These are phyloP conservation scores for Mucor circinelloides DNA, from an alignment of 371 early-diverging fungal species.

Conservation along the genomic window DNA sequence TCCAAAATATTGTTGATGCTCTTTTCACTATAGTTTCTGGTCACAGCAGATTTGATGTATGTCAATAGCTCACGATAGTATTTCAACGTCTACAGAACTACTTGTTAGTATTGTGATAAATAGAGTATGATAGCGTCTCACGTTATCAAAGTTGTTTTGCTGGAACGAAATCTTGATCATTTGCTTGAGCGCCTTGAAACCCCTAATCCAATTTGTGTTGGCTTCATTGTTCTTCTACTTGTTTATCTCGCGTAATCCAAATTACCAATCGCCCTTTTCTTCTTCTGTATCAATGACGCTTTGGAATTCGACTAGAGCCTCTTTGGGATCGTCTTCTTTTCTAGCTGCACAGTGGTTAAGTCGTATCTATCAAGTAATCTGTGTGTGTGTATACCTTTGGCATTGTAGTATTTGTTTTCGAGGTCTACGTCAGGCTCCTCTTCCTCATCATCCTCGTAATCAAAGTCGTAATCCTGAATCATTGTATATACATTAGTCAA, in stretches of 20 bases:
- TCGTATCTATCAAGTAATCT: neutral
- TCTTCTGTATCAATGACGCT: constrained; percentile 81
- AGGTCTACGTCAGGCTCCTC: constrained; percentile 86
- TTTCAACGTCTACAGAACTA: constrained; percentile 60
- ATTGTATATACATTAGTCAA: neutral
- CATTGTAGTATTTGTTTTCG: constrained; percentile 95
- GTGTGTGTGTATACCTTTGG: constrained; percentile 81
- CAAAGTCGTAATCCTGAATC: constrained; percentile 82
- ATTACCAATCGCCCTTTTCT: constrained; percentile 84
- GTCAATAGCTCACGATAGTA: constrained; percentile 80
- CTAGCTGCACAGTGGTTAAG: constrained; percentile 36
- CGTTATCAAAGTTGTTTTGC: constrained; percentile 65
- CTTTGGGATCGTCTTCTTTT: constrained; percentile 84
- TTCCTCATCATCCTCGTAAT: constrained; percentile 86
- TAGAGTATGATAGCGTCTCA: constrained; percentile 21
- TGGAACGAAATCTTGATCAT: constrained; percentile 87
- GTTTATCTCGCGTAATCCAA: neutral
- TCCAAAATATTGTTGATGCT: constrained; percentile 95
- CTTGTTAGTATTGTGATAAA: neutral
- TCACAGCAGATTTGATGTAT: constrained; percentile 81
- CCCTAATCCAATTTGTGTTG: constrained; percentile 57
- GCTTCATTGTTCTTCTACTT: neutral
- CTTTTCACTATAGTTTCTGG: constrained; percentile 94
- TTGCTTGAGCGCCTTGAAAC: constrained; percentile 94
- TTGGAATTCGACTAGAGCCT: constrained; percentile 81